phyloP scores from a whole-genome alignment of 345 rosid genomes.

The Abelmoschus esculentus region DNA sequence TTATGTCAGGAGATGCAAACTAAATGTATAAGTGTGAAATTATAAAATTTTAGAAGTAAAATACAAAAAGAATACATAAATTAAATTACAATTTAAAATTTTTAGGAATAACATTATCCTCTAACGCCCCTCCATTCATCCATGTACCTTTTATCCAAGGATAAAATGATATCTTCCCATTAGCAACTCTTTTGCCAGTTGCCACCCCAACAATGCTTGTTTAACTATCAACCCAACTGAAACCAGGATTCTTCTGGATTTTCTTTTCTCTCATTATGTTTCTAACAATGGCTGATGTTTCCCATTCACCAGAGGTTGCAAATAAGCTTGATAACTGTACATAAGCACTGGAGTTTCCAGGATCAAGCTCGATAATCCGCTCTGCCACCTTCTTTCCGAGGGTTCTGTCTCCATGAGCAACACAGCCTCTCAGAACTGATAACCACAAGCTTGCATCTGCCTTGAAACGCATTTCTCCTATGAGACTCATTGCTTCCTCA shows the following conservation, averaged over 20 bases:
- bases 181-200: background rate
- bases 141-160: too few species aligned
- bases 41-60: too few species aligned
- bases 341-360: conserved; percentile 68
- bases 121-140: too few species aligned
- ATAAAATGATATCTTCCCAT: background rate
- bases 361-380: conserved; percentile 66
- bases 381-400: conserved; percentile 67
- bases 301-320: conserved; percentile 79
- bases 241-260: conserved; percentile 46
- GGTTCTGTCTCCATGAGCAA: conserved; percentile 50
- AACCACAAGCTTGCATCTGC: conserved; percentile 72
- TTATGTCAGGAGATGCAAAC: too few species aligned
- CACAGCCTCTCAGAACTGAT: conserved; percentile 70
- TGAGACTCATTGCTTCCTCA: conserved; percentile 49
- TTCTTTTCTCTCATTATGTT: conserved; percentile 36
- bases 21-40: too few species aligned
- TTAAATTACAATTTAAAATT: too few species aligned
- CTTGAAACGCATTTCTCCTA: conserved; percentile 49
- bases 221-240: conserved; percentile 42
- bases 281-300: conserved; percentile 52
- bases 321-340: conserved; percentile 57
- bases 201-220: background rate
- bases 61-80: too few species aligned
- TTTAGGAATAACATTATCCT: too few species aligned